Conservation (phyloP, 169 alveolate species). For the Miamiensis avidus region DNA sequence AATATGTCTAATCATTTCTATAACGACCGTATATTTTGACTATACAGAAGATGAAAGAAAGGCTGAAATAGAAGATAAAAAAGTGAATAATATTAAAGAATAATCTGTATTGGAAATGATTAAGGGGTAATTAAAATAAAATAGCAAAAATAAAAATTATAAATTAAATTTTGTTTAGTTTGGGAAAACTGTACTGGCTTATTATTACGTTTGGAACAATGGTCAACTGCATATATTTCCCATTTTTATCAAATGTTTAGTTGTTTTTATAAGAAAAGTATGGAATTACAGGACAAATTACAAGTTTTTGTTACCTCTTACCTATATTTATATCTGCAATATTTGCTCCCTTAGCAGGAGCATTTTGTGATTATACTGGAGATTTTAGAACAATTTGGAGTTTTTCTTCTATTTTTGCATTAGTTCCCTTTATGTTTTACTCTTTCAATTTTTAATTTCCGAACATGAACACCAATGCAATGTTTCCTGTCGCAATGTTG, state of each 20-base stretch:
- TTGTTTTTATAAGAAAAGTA: not conserved
- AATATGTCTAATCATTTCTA: not conserved
- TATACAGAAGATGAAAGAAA: not conserved
- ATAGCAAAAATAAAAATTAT: not conserved
- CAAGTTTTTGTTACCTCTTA: not conserved
- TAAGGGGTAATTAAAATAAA: too few species aligned
- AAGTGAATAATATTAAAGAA: not conserved
- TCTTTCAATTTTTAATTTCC: not conserved
- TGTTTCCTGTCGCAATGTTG: not conserved
- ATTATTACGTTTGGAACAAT: too few species aligned
- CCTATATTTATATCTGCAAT: not conserved
- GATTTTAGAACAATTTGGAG: not conserved
- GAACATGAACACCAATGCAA: not conserved
- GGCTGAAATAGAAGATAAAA: too few species aligned
- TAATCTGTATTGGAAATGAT: too few species aligned
- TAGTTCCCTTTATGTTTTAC: too few species aligned
- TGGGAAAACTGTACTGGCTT: not conserved
- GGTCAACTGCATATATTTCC: not conserved
- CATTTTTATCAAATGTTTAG: not conserved
- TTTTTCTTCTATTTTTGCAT: not conserved
- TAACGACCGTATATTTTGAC: not conserved
- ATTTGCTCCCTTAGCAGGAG: not conserved
- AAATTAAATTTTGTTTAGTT: too few species aligned
- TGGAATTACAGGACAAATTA: not conserved
- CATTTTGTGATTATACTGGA: not conserved